phyloP scores from a whole-genome alignment of 208 protist species.

The Sergeia podlipaevii region DNA sequence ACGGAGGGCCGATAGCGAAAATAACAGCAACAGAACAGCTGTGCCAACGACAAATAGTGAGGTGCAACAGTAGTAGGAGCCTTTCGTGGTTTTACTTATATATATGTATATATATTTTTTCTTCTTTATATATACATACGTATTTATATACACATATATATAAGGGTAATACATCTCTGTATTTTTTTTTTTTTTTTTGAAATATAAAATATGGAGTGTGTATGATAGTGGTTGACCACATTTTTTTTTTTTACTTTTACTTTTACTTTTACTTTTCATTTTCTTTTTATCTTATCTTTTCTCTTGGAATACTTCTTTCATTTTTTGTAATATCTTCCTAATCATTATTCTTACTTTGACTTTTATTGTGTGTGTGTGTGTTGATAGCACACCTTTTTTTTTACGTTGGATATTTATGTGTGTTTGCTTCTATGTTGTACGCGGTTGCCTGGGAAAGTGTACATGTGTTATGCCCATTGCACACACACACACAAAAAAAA shows the following conservation, averaged over 20 bases:
- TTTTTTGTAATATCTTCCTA: neutral
- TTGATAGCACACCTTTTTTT: no score
- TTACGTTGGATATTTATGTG: no score
- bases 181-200: no score
- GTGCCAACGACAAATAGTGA: neutral
- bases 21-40: neutral
- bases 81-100: constrained; percentile 3
- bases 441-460: no score
- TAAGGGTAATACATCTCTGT: no score
- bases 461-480: no score
- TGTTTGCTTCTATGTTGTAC: no score
- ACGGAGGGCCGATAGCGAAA: neutral
- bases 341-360: neutral
- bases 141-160: no score
- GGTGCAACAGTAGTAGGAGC: neutral
- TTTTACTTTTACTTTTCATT: constrained; percentile 8
- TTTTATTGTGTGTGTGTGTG: neutral
- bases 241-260: constrained; percentile 8
- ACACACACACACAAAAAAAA: no score
- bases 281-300: neutral
- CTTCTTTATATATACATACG: constrained; percentile 2
- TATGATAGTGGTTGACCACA: neutral
- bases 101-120: constrained; percentile 5
- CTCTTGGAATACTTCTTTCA: neutral
- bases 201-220: no score